These are phyloP conservation scores for Erysimum pusillum DNA, from an alignment of 441 rosid species.

Conservation along the genomic window DNA sequence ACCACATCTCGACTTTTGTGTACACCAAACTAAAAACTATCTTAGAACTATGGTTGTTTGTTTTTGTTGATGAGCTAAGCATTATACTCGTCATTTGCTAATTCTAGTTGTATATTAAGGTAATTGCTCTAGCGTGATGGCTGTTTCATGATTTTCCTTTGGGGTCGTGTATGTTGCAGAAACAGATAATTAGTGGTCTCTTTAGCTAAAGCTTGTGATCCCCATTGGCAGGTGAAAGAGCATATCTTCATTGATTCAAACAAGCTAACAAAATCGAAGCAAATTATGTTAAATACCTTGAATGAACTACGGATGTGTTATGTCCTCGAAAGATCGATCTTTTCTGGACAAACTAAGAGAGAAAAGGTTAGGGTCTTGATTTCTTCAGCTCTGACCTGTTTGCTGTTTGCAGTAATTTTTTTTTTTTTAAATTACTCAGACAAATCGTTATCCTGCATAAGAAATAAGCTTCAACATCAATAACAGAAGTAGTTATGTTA, in stretches of 20 bases:
- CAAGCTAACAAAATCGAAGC: slow-evolving; percentile 84
- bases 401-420: slow-evolving; percentile 22
- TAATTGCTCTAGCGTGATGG: neutral
- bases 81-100: neutral
- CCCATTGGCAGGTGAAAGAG: slow-evolving; percentile 72
- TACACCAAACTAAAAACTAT: neutral
- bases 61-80: slow-evolving; percentile 13
- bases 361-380: slow-evolving; percentile 66
- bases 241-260: slow-evolving; percentile 80
- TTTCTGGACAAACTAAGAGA: slow-evolving; percentile 58
- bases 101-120: slow-evolving; percentile 9
- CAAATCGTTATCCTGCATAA: slow-evolving; percentile 19
- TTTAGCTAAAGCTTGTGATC: slow-evolving; percentile 36
- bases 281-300: slow-evolving; percentile 81
- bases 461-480: slow-evolving; percentile 29
- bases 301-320: slow-evolving; percentile 88
- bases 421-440: neutral
- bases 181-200: slow-evolving; percentile 8
- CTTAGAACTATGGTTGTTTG: neutral
- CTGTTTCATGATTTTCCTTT: slow-evolving; percentile 16
- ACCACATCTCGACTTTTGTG: slow-evolving; percentile 18
- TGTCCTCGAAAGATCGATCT: slow-evolving; percentile 67
- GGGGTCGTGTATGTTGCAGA: slow-evolving; percentile 10
- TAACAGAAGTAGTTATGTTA: slow-evolving; percentile 5
- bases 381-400: slow-evolving; percentile 20